Conservation (phyloP, 2,329 filamentous ascomycete genomes). For the Exophiala phaeomuriformis region DNA sequence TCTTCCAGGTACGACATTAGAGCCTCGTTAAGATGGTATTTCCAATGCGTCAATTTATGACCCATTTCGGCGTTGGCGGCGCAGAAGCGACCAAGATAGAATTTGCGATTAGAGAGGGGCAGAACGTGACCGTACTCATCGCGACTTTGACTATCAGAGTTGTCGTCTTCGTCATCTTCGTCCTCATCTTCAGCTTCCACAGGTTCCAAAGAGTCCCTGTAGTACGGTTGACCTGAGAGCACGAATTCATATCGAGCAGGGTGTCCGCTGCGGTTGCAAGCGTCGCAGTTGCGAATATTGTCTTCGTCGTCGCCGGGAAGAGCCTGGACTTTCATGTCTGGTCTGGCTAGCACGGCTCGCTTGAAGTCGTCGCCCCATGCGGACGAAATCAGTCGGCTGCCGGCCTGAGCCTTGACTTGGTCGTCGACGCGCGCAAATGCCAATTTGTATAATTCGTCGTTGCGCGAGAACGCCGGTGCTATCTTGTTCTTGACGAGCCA, state of each 20-base stretch:
- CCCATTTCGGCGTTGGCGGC: constrained; percentile 60
- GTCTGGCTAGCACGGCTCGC: constrained; percentile 58
- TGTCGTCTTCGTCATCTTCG: constrained; percentile 36
- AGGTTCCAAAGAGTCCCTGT: constrained; percentile 58
- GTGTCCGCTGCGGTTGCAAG: constrained; percentile 63
- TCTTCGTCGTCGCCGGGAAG: constrained; percentile 19
- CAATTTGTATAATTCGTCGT: constrained; percentile 58
- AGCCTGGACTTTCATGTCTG: constrained; percentile 46
- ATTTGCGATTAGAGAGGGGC: constrained; percentile 41
- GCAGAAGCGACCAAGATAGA: constrained; percentile 52
- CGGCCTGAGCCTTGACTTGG: constrained; percentile 60
- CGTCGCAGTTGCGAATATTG: constrained; percentile 49
- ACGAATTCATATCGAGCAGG: constrained; percentile 58
- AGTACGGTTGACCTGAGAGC: constrained; percentile 60
- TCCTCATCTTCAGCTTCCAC: constrained; percentile 42
- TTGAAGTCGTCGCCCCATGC: constrained; percentile 63
- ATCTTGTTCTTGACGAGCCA: constrained; percentile 77
- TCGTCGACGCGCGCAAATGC: constrained; percentile 66
- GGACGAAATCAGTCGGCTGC: constrained; percentile 64
- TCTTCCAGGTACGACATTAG: constrained; percentile 55
- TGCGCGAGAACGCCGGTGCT: constrained; percentile 59
- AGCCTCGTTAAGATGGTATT: constrained; percentile 63
- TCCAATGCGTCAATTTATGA: constrained; percentile 69
- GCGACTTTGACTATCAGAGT: constrained; percentile 32
- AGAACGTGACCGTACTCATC: constrained; percentile 45